Percentiles rank a stretch among this genome's conserved stretches.
phyloP scores from a whole-genome alignment of 2,329 filamentous ascomycete genomes.

The Hymenoscyphus repandus region DNA sequence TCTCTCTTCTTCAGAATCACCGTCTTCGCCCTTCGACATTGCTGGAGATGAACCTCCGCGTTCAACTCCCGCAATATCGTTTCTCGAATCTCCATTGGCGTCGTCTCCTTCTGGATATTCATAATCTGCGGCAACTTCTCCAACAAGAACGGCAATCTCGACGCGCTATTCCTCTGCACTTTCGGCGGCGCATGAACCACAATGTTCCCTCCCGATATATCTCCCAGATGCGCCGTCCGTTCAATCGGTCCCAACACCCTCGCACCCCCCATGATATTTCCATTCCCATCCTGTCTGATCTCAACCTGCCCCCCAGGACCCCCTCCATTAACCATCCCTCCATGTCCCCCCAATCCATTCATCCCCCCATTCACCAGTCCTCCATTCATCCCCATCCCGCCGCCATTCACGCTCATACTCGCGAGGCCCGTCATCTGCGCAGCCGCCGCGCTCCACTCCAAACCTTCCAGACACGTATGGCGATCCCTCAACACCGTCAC shows the following conservation, averaged over 20 bases:
- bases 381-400: neutral
- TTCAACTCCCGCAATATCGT: slow-evolving; percentile 39
- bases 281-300: slow-evolving; percentile 26
- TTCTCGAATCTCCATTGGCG: slow-evolving; percentile 54
- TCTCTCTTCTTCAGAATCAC: slow-evolving; percentile 29
- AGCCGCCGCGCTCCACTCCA: slow-evolving; percentile 13
- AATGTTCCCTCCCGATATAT: neutral
- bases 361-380: slow-evolving; percentile 3
- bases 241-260: slow-evolving; percentile 24
- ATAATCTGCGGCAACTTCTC: slow-evolving; percentile 57
- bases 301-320: slow-evolving; percentile 19
- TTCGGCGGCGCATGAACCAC: slow-evolving; percentile 22
- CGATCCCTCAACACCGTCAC: slow-evolving; percentile 29
- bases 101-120: slow-evolving; percentile 52
- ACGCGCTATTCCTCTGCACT: slow-evolving; percentile 30
- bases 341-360: slow-evolving; percentile 7
- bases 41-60: slow-evolving; percentile 30
- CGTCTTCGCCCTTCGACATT: slow-evolving; percentile 31
- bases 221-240: slow-evolving; percentile 1
- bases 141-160: slow-evolving; percentile 48
- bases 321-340: slow-evolving; percentile 5
- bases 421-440: slow-evolving; percentile 3
- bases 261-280: slow-evolving; percentile 28
- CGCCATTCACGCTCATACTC: slow-evolving; percentile 7
- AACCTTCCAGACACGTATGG: slow-evolving; percentile 29